Percentiles rank a stretch among this genome's conserved stretches.
phyloP scores from a whole-genome alignment of 345 rosid genomes.

The Eucalyptus rudis region DNA sequence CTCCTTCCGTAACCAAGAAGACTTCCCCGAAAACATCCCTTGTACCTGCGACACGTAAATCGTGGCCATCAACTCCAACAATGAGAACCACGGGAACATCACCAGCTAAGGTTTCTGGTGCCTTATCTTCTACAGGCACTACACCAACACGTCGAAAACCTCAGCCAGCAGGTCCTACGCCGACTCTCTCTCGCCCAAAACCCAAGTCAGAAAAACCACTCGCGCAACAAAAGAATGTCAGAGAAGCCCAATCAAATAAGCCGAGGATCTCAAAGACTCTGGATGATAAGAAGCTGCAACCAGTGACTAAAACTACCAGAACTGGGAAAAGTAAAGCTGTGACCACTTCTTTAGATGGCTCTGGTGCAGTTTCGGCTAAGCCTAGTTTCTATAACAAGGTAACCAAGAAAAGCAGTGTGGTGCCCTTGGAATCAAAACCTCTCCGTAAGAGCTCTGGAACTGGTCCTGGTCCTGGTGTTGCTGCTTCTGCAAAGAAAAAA shows the following conservation, averaged over 20 bases:
- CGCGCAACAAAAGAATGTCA: conserved; percentile 8
- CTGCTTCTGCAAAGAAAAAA: conserved; percentile 7
- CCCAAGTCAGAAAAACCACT: conserved; percentile 27
- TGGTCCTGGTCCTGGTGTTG: conserved; percentile 6
- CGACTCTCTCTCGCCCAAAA: conserved; percentile 16
- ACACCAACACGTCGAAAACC: conserved; percentile 27
- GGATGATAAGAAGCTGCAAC: conserved; percentile 18
- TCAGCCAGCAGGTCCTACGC: conserved; percentile 4
- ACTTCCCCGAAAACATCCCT: conserved; percentile 22
- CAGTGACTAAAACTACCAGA: conserved; percentile 14
- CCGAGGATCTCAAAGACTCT: conserved; percentile 5
- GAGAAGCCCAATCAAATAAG: conserved; percentile 3
- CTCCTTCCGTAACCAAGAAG: conserved; percentile 19
- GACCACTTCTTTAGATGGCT: conserved; percentile 10
- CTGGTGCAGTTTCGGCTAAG: conserved; percentile 16
- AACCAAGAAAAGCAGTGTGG: conserved; percentile 51
- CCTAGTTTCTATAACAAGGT: conserved; percentile 36
- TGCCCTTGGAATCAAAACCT: conserved; percentile 45
- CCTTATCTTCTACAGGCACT: conserved; percentile 19
- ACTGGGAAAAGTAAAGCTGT: conserved; percentile 13
- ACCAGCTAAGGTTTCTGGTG: conserved; percentile 21
- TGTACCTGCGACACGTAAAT: conserved; percentile 34
- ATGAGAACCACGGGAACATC: conserved; percentile 20
- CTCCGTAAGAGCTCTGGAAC: conserved; percentile 35
- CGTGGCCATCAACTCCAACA: conserved; percentile 46